These are phyloP conservation scores for Pistacia atlantica DNA, from an alignment of 345 rosid species.

Conservation along the genomic window DNA sequence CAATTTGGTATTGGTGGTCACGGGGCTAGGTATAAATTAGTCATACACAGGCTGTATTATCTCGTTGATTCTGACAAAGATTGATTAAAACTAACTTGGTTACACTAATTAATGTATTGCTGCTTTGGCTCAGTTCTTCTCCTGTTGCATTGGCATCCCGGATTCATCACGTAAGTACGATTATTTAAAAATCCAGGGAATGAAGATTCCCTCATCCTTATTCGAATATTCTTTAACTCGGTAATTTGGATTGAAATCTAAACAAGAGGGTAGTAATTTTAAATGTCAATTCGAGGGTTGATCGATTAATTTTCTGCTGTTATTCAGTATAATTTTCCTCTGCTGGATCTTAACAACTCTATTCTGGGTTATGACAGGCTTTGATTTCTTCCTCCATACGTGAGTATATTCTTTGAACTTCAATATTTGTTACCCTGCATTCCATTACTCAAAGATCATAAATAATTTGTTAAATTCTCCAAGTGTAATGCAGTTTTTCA, in stretches of 20 bases:
- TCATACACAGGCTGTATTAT: not conserved
- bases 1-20: constrained; percentile 50
- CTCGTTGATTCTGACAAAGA: constrained; percentile 6
- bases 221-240: not conserved
- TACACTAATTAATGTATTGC: constrained; percentile 12
- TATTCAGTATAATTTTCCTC: constrained; percentile 50
- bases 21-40: constrained; percentile 47
- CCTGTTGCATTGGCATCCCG: constrained; percentile 66
- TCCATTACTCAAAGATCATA: not conserved
- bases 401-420: constrained; percentile 31
- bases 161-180: constrained; percentile 54
- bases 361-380: constrained; percentile 64
- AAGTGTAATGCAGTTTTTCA: constrained; percentile 46
- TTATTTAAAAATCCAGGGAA: no score
- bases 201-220: no score
- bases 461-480: not conserved
- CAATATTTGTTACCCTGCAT: not conserved
- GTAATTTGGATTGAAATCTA: no score
- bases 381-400: constrained; percentile 66
- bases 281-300: no score
- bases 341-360: constrained; percentile 73
- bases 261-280: no score
- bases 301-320: not conserved
- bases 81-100: not conserved
- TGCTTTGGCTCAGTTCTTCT: constrained; percentile 48